A percentile compares a stretch with the other conserved stretches of the same genome.
Conservation (phyloP, 2,329 filamentous ascomycete genomes). For the Mycocentrospora acerina region DNA sequence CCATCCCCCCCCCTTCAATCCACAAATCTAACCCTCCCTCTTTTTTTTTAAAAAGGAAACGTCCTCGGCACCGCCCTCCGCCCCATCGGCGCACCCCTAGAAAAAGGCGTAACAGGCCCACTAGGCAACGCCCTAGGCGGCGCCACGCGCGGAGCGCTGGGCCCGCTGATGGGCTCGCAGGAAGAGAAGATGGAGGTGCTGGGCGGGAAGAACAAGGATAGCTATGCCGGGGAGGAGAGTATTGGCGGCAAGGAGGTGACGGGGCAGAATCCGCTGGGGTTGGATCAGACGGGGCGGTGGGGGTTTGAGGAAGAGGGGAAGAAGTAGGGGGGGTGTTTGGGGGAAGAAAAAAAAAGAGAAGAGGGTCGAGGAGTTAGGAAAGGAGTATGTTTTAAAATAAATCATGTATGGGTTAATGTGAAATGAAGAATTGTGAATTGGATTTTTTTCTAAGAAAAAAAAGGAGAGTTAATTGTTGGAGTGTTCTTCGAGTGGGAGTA, state of each 20-base stretch:
- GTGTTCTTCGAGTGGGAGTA: too few species aligned
- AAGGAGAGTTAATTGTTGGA: too few species aligned
- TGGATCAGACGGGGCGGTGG: conserved; percentile 42
- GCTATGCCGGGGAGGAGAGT: conserved; percentile 39
- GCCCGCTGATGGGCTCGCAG: conserved; percentile 37
- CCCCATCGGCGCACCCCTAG: conserved; percentile 42
- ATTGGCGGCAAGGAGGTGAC: conserved; percentile 44
- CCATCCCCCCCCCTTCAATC: neutral
- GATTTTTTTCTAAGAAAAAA: too few species aligned
- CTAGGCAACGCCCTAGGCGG: conserved; percentile 41
- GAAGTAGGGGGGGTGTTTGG: neutral
- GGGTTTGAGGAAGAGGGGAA: conserved; percentile 36
- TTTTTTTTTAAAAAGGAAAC: too few species aligned
- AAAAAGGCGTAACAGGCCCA: conserved; percentile 39
- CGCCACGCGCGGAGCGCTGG: conserved; percentile 38
- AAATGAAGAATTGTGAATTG: too few species aligned
- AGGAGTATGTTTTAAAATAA: too few species aligned
- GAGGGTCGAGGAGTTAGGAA: too few species aligned
- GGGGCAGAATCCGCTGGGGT: conserved; percentile 42
- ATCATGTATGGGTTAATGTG: too few species aligned
- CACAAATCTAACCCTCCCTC: conserved; percentile 6
- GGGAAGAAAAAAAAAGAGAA: too few species aligned
- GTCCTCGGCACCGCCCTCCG: conserved; percentile 41
- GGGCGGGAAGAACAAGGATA: conserved; percentile 44
- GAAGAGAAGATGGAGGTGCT: conserved; percentile 40